Percentiles rank a stretch among this genome's conserved stretches.
phyloP scores from a whole-genome alignment of 768 basidiomycete genomes.

The Suillus clintonianus region DNA sequence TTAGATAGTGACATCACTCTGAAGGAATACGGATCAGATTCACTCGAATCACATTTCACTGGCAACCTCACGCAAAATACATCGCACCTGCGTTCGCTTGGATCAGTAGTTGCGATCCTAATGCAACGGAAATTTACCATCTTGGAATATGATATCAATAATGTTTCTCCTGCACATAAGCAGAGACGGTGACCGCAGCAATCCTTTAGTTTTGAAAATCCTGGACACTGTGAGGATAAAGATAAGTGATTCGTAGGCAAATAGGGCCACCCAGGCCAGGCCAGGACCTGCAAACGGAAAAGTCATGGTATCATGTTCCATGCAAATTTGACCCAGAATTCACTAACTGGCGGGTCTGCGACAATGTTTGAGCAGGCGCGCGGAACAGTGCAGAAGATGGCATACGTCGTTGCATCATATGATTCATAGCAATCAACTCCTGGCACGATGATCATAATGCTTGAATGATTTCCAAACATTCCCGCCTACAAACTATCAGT shows the following conservation, averaged over 20 bases:
- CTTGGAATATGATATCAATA: constrained; percentile 45
- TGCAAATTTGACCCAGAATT: neutral
- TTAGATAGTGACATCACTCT: constrained; percentile 58
- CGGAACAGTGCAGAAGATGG: neutral
- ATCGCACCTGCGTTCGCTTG: constrained; percentile 42
- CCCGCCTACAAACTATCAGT: neutral
- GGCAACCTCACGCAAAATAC: constrained; percentile 51
- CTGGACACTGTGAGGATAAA: constrained; percentile 49
- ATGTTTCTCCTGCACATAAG: constrained; percentile 34
- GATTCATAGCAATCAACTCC: neutral
- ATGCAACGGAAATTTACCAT: constrained; percentile 39
- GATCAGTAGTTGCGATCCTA: neutral
- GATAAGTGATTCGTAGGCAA: constrained; percentile 49
- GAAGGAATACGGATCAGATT: neutral
- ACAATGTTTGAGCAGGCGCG: neutral
- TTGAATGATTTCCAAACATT: neutral
- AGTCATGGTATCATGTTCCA: neutral
- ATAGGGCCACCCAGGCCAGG: constrained; percentile 53
- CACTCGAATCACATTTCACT: neutral
- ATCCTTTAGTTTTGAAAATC: constrained; percentile 38
- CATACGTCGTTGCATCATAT: neutral
- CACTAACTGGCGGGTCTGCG: neutral
- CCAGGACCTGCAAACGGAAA: constrained; percentile 23
- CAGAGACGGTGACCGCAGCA: constrained; percentile 16
- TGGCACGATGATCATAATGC: neutral